phyloP scores from a whole-genome alignment of 2,329 filamentous ascomycete species.

The Pseudocercospora vitis region DNA sequence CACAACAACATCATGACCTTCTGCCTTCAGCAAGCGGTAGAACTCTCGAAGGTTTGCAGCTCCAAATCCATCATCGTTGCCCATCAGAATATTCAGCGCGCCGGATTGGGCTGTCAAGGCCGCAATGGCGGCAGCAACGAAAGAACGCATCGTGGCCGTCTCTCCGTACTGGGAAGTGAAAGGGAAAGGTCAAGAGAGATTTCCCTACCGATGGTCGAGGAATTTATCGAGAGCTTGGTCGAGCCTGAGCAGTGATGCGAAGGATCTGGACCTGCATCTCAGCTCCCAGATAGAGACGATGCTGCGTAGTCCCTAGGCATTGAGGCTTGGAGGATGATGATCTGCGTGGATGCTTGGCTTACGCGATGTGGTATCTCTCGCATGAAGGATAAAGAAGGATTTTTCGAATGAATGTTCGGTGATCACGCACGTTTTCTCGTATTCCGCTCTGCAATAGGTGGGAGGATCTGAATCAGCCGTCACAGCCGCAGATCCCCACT shows the following conservation, averaged over 20 bases:
- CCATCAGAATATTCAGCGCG: constrained; percentile 40
- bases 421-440: background rate
- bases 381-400: background rate
- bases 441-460: too few relatives aligned
- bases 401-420: background rate
- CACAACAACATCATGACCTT: constrained; percentile 45
- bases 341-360: constrained; percentile 1
- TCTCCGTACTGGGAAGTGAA: background rate
- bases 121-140: constrained; percentile 16
- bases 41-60: constrained; percentile 40
- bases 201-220: background rate
- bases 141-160: constrained; percentile 25
- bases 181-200: background rate
- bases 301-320: background rate
- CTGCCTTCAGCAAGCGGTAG: constrained; percentile 42
- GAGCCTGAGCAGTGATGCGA: background rate
- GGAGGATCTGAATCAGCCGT: background rate
- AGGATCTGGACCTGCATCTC: constrained; percentile 7
- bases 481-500: background rate
- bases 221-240: constrained; percentile 1
- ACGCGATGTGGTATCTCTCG: background rate
- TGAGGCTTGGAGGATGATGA: background rate
- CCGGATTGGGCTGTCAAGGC: constrained; percentile 16
- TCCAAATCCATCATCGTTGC: constrained; percentile 43
- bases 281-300: background rate